These are phyloP conservation scores for Flaveria linearis DNA, from an alignment of 129 eudicot species.

Conservation along the genomic window DNA sequence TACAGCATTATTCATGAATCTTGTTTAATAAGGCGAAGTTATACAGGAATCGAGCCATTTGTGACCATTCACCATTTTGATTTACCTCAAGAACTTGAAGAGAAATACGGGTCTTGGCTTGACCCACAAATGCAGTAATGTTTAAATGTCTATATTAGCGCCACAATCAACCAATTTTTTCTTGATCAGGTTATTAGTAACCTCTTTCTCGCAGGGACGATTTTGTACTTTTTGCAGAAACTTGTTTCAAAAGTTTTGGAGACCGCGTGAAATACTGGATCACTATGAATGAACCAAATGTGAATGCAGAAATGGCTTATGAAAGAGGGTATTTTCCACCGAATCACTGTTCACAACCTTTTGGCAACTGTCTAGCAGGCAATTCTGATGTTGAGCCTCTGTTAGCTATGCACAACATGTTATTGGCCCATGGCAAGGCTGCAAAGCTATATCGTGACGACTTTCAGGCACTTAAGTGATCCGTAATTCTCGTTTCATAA, in stretches of 20 bases:
- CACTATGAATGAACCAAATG: constrained; percentile 81
- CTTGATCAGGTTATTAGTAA: background rate
- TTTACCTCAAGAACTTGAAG: constrained; percentile 69
- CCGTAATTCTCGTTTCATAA: too few relatives aligned
- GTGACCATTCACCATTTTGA: constrained; percentile 76
- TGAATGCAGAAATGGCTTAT: constrained; percentile 40
- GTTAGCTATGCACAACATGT: constrained; percentile 58
- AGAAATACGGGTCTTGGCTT: constrained; percentile 69
- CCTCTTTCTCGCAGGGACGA: constrained; percentile 61
- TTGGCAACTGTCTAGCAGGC: constrained; percentile 62
- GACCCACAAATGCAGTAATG: constrained; percentile 73
- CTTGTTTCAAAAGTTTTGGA: constrained; percentile 65
- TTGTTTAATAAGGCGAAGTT: background rate
- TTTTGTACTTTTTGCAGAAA: constrained; percentile 61
- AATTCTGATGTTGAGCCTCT: constrained; percentile 79
- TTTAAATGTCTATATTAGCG: background rate
- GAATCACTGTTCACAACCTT: constrained; percentile 58
- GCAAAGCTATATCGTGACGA: constrained; percentile 52
- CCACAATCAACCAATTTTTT: background rate
- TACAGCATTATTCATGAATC: background rate
- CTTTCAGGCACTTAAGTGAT: constrained; percentile 48
- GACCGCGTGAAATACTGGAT: constrained; percentile 83
- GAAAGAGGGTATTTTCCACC: constrained; percentile 56
- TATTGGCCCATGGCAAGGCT: constrained; percentile 74
- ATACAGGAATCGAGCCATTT: constrained; percentile 69